Evolutionary conservation across 2,329 filamentous ascomycete genomes (phyloP).

Genomic region (Gaeumannomyces sp.): DNA sequence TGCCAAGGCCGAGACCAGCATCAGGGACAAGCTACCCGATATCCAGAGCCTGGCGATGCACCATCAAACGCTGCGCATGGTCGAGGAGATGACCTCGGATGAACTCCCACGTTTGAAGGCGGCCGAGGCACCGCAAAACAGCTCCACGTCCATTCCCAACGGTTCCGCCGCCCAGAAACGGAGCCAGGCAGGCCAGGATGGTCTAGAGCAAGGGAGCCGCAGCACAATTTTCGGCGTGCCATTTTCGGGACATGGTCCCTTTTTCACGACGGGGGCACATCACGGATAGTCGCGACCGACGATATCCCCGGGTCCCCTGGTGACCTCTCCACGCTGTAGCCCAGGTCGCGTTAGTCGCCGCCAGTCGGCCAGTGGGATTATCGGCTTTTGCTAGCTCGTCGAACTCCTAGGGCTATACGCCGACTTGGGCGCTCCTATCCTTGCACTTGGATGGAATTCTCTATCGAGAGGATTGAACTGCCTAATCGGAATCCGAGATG

Average conservation of each 20-base stretch:
- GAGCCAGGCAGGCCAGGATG: neutral
- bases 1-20: neutral
- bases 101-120: slow-evolving; percentile 6
- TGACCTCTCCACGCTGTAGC: neutral
- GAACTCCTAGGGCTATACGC: no score
- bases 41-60: slow-evolving; percentile 13
- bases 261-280: neutral
- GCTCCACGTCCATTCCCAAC: neutral
- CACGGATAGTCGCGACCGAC: neutral
- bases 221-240: neutral
- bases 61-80: slow-evolving; percentile 15
- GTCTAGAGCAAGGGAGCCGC: neutral
- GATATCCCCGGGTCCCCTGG: neutral
- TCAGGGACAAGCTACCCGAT: neutral
- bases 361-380: no score
- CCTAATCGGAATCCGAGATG: neutral
- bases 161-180: neutral
- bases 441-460: no score
- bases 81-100: slow-evolving; percentile 16
- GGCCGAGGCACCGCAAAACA: neutral
- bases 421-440: no score
- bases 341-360: neutral
- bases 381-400: no score
- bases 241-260: no score
- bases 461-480: neutral